Percentiles rank a stretch among this genome's conserved stretches.
Evolutionary conservation across 1,284 basidiomycete species (phyloP).

Genomic region (Microbotryomycetes sp.): DNA sequence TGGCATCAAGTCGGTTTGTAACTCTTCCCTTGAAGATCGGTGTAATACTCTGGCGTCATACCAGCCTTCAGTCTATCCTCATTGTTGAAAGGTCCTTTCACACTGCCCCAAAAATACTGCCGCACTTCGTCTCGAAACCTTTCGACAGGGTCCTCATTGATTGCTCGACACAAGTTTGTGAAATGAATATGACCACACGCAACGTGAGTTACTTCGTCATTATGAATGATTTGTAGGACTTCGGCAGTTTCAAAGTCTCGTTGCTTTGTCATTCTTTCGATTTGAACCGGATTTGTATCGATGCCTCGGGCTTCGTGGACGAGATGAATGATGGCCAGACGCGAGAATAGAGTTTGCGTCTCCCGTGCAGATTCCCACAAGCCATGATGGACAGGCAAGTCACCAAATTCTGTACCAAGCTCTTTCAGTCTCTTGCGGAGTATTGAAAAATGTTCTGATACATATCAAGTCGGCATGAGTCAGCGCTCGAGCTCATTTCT

Average conservation of each 20-base stretch:
- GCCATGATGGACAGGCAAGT: conserved; percentile 46
- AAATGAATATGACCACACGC: conserved; percentile 76
- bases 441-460: conserved; percentile 46
- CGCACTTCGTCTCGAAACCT: conserved; percentile 70
- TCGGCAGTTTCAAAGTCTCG: conserved; percentile 64
- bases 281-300: conserved; percentile 78
- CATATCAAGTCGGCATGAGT: too few relatives aligned
- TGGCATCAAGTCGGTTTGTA: too few relatives aligned
- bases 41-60: conserved; percentile 41
- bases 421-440: conserved; percentile 47
- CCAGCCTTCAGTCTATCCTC: conserved; percentile 64
- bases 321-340: conserved; percentile 80
- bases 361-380: conserved; percentile 75
- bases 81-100: conserved; percentile 71
- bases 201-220: conserved; percentile 77
- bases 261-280: conserved; percentile 64
- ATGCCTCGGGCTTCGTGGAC: conserved; percentile 83
- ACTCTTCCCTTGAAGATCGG: background rate
- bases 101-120: conserved; percentile 65
- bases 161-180: conserved; percentile 59
- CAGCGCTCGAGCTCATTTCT: background rate
- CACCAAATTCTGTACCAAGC: conserved; percentile 66
- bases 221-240: conserved; percentile 68
- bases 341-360: conserved; percentile 64
- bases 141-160: conserved; percentile 59